Evolutionary conservation across 2,329 filamentous ascomycete species (phyloP).

Genomic region (Nemania sp.): DNA sequence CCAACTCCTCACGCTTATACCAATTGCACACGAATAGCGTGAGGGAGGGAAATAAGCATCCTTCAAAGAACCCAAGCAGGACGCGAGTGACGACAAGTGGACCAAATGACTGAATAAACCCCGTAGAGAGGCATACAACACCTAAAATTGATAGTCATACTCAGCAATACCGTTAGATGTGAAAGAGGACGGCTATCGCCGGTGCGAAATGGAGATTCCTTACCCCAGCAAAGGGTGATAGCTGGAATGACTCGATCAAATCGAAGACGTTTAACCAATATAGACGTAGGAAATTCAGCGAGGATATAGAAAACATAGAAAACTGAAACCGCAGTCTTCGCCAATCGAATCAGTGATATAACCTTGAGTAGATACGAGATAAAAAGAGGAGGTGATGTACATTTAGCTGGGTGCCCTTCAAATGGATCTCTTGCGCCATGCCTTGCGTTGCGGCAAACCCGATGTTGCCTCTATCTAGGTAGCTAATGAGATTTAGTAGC

Average conservation of each 20-base stretch:
- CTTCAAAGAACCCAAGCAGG: constrained; percentile 49
- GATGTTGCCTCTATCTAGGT: constrained; percentile 46
- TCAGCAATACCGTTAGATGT: too few species aligned
- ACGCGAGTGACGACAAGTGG: constrained; percentile 46
- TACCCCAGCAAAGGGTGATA: constrained; percentile 46
- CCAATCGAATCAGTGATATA: background rate
- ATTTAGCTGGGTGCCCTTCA: constrained; percentile 42
- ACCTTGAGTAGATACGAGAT: background rate
- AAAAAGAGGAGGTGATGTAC: constrained; percentile 12
- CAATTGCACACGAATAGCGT: constrained; percentile 49
- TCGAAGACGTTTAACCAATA: constrained; percentile 45
- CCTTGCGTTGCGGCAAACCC: constrained; percentile 47
- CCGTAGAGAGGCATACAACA: constrained; percentile 46
- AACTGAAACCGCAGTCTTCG: constrained; percentile 44
- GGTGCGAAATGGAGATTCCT: background rate
- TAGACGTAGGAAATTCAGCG: constrained; percentile 44
- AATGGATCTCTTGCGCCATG: constrained; percentile 41
- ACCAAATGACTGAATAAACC: constrained; percentile 46
- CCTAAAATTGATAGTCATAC: constrained; percentile 5
- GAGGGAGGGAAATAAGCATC: constrained; percentile 49
- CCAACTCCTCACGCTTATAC: constrained; percentile 51
- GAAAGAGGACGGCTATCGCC: background rate
- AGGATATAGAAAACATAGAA: constrained; percentile 48
- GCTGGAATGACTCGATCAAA: constrained; percentile 45
- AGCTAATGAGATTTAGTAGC: constrained; percentile 43